Evolutionary conservation across 768 basidiomycete species (phyloP).

Genomic region (Mycena chlorophos): DNA sequence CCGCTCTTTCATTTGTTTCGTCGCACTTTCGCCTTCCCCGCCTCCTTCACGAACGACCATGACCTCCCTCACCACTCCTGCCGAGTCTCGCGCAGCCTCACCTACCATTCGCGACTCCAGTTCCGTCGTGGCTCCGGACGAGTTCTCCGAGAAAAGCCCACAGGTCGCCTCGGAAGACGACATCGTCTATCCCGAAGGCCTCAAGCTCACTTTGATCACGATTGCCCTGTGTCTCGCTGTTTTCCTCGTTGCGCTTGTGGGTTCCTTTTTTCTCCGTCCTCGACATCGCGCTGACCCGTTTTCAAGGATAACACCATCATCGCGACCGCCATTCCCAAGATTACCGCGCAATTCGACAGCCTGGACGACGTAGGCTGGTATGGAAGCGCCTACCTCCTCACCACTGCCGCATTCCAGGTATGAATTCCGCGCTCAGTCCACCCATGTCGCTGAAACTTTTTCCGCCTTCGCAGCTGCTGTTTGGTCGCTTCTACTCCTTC

Average conservation of each 20-base stretch:
- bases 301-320: background rate
- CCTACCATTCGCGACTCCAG: background rate
- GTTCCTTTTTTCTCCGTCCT: background rate
- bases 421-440: background rate
- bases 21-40: background rate
- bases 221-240: background rate
- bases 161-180: background rate
- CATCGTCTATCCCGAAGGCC: background rate
- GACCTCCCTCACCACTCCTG: background rate
- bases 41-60: background rate
- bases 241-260: background rate
- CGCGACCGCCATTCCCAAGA: constrained; percentile 20
- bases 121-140: background rate
- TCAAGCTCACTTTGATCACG: background rate
- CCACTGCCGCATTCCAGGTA: constrained; percentile 6
- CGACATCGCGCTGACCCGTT: background rate
- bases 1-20: background rate
- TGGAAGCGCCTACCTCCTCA: constrained; percentile 5
- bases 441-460: background rate
- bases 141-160: background rate
- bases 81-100: background rate
- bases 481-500: constrained; percentile 9
- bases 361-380: constrained; percentile 11
- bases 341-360: constrained; percentile 14
- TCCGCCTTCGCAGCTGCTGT: constrained; percentile 9